Percentiles rank a stretch among this genome's conserved stretches.
These are phyloP conservation scores for Mycocentrospora acerina DNA, from an alignment of 2,329 filamentous ascomycete genomes.

Conservation along the genomic window DNA sequence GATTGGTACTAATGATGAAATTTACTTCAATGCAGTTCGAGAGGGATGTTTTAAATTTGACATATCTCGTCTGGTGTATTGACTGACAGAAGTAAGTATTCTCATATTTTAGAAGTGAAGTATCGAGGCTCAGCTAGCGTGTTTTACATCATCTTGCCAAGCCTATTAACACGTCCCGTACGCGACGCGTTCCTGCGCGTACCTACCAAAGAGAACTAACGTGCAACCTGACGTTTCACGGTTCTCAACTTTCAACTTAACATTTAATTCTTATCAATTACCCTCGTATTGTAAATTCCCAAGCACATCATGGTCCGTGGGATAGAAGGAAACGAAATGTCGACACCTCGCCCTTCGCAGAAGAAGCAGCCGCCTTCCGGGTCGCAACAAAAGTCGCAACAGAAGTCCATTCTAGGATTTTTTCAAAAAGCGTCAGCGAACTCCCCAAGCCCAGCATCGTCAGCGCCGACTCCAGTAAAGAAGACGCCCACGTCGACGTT, in stretches of 20 bases:
- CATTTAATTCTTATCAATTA: background rate
- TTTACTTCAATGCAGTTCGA: too few species aligned
- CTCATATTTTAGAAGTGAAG: too few species aligned
- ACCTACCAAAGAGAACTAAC: background rate
- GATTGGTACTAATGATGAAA: too few species aligned
- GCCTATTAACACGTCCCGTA: slow-evolving; percentile 1
- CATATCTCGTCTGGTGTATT: too few species aligned
- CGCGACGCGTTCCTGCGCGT: too few species aligned
- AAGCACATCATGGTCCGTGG: slow-evolving; percentile 44
- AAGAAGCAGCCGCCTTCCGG: slow-evolving; percentile 49
- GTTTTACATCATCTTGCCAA: background rate
- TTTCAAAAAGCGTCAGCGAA: slow-evolving; percentile 64
- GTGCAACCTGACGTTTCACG: background rate
- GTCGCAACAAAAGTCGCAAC: slow-evolving; percentile 59
- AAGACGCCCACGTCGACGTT: slow-evolving; percentile 28
- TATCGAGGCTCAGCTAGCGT: too few species aligned
- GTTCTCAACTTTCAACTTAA: background rate
- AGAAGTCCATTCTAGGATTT: slow-evolving; percentile 76
- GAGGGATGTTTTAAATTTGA: too few species aligned
- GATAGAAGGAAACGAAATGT: slow-evolving; percentile 51
- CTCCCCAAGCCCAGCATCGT: slow-evolving; percentile 45
- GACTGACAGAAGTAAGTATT: too few species aligned
- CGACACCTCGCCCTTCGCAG: slow-evolving; percentile 46
- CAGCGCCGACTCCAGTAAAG: slow-evolving; percentile 25
- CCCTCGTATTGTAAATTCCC: background rate